Evolutionary conservation across 345 rosid species (phyloP).

Genomic region (Sisymbrium irio): DNA sequence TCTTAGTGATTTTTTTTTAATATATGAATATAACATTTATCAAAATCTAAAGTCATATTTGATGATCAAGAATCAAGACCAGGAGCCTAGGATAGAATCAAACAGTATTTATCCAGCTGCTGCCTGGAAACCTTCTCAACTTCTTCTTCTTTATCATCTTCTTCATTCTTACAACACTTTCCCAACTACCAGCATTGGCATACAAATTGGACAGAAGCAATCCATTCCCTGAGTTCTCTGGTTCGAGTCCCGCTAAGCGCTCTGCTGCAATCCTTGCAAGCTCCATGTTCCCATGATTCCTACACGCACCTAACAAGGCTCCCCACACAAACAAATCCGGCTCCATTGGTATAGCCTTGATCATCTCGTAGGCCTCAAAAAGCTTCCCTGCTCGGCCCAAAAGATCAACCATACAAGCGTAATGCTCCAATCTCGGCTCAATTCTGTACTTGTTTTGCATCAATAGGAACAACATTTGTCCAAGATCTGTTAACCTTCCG

Average conservation of each 20-base stretch:
- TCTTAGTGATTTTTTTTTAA: too few species aligned
- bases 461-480: conserved; percentile 50
- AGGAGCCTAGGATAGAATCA: conserved; percentile 20
- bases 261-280: conserved; percentile 68
- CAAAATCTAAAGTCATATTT: neutral
- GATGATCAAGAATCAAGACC: neutral
- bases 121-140: conserved; percentile 48
- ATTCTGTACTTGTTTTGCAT: conserved; percentile 71
- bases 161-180: conserved; percentile 47
- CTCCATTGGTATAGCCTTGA: conserved; percentile 54
- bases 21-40: neutral
- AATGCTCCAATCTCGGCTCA: conserved; percentile 70
- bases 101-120: conserved; percentile 63
- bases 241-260: conserved; percentile 67
- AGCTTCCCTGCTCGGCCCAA: conserved; percentile 74
- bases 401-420: conserved; percentile 83
- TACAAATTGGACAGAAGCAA: conserved; percentile 55
- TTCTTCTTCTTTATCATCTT: conserved; percentile 47
- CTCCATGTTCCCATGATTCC: conserved; percentile 61
- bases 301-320: conserved; percentile 83
- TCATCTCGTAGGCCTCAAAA: conserved; percentile 55
- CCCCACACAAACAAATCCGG: conserved; percentile 94
- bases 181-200: conserved; percentile 66
- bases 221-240: conserved; percentile 57
- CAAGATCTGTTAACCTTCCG: conserved; percentile 62